A percentile compares a stretch with the other conserved stretches of the same genome.
These are phyloP conservation scores for Rhynchospora tenuis DNA, from an alignment of 176 grass and related monocot genomes.

Conservation along the genomic window DNA sequence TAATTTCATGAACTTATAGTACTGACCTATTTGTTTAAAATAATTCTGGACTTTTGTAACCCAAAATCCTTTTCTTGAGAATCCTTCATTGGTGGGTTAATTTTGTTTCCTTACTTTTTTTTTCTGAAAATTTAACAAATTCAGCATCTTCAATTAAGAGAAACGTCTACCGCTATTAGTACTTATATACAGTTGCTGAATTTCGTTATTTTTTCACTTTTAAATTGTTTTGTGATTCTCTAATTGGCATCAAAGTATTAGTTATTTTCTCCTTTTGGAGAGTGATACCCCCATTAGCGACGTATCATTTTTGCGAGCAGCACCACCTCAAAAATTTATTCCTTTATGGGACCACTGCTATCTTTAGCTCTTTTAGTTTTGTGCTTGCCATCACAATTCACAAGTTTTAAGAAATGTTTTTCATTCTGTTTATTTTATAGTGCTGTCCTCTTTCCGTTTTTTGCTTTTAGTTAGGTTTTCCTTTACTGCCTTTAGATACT, in stretches of 20 bases:
- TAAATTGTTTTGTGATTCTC: not conserved
- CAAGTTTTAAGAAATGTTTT: not conserved
- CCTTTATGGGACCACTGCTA: not conserved
- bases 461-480: not conserved
- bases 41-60: not conserved
- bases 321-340: not conserved
- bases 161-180: not conserved
- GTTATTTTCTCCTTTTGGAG: not conserved
- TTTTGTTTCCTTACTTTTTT: not conserved
- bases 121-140: not conserved
- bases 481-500: not conserved
- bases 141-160: not conserved
- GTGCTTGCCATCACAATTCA: not conserved
- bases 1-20: not conserved
- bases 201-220: not conserved
- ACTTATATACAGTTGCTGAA: not conserved
- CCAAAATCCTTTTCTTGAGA: not conserved
- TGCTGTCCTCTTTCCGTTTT: not conserved
- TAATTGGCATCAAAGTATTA: not conserved
- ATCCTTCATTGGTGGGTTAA: not conserved
- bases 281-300: not conserved
- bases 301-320: not conserved
- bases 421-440: not conserved
- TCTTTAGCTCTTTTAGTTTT: not conserved
- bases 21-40: not conserved